Base-by-base conservation (phyloP, 2,329 filamentous ascomycete genomes). In the Volutella citrinella region DNA sequence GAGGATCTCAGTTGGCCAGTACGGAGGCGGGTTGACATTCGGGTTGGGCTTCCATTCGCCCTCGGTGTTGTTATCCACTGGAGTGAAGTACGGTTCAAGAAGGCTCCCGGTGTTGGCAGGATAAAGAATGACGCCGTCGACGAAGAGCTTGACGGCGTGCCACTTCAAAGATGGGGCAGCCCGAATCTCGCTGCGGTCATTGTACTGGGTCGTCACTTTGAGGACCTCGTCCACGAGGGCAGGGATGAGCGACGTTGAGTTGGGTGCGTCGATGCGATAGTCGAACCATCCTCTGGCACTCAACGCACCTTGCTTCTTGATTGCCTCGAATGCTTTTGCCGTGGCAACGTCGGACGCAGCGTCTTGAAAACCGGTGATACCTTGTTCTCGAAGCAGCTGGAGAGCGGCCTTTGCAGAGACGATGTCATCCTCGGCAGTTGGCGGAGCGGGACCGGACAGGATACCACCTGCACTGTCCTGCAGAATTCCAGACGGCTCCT, bases 101-200 rank as follows among this genome's bases (percentile, higher is more conserved):
- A 55, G 32, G 6, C 50, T 52, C 1, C 50, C 52, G 1, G 52
- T 55, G 18, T 54, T 55, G 17, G 52, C 42, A 1, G 52, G 52
- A 22, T 55, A 55, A 1, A 47, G 45, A 8, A 55, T 55, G 23
- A 55, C 48, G 4, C 52, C 52, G 9, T 55, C 52, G 13, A 55
- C 39, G 7, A 49, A 55, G 3, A 47, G 44, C 42, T 55, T 55
- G 37, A 55, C 35, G 3, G 52, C 47, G 17, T 55, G 52, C 49
- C 50, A 55, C 25, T 55, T 55, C 2, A 55, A 38, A 0, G 45
- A 34, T 1, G 52, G 52, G 21, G 43, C 43, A 5, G 49, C 41
- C 0, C 30, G 33, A 5, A 52, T 27, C 5, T 34, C 11, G 1
- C 22, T 25, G 9, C 42, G 40, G 18, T 52, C 48, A 9, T 52